Conservation (phyloP, 805 yeast genomes). For the Candida arabinofermentans region DNA sequence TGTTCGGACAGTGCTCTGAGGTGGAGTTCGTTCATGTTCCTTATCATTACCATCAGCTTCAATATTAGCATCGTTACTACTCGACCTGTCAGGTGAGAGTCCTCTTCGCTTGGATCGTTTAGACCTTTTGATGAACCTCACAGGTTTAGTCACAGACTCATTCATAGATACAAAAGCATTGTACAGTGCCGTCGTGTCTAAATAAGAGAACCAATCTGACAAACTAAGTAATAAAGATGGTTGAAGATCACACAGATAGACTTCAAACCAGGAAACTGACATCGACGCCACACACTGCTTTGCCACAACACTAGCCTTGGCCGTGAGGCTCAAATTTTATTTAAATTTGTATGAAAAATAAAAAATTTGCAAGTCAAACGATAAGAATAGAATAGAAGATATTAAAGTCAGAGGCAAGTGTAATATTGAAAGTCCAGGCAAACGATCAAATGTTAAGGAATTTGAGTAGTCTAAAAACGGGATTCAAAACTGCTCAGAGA, state of each 20-base stretch:
- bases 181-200: no score
- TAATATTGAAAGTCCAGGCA: background rate
- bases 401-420: no score
- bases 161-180: no score
- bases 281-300: background rate
- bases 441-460: background rate
- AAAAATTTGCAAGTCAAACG: no score
- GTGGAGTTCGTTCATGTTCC: no score
- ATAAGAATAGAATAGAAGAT: no score
- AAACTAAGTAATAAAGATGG: no score
- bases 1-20: background rate
- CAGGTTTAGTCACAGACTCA: background rate
- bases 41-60: background rate
- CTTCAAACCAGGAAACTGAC: background rate
- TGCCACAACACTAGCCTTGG: background rate
- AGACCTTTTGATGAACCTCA: background rate
- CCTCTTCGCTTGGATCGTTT: background rate
- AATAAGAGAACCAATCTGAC: no score
- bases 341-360: no score
- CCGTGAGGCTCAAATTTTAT: constrained; percentile 1
- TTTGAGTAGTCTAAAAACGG: background rate
- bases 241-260: no score
- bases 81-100: background rate
- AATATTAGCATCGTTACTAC: background rate
- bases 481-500: background rate